Percentiles rank a stretch among this genome's conserved stretches.
Conservation (phyloP, 2,329 filamentous ascomycete species). For the Fusarium annulatum region DNA sequence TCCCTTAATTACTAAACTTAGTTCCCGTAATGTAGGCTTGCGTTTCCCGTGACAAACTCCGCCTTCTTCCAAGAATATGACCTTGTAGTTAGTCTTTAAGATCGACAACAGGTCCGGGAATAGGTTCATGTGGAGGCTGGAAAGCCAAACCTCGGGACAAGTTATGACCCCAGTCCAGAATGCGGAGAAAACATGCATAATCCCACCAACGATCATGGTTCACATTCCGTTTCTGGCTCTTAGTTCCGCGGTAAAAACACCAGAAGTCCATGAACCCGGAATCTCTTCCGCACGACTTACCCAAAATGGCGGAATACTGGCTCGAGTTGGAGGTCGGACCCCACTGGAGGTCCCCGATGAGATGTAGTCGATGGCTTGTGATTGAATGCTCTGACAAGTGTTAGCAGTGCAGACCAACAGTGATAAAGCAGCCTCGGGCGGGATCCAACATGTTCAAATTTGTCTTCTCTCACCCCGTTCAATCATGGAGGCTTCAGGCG, state of each 20-base stretch:
- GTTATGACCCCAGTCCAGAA: neutral
- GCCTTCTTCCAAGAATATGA: neutral
- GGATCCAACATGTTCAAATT: neutral
- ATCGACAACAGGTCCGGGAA: neutral
- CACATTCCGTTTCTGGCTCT: neutral
- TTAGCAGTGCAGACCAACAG: neutral
- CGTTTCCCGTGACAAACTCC: neutral
- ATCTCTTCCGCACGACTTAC: neutral
- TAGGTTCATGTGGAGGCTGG: neutral
- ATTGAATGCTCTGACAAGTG: slow-evolving; percentile 17
- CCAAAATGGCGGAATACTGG: neutral
- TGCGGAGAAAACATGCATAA: neutral
- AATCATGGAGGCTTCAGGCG: slow-evolving; percentile 57
- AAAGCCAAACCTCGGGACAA: neutral
- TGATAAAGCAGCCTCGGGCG: neutral
- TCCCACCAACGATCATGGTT: neutral
- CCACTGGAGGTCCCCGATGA: slow-evolving; percentile 29
- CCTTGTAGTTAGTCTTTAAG: neutral
- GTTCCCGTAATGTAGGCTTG: neutral
- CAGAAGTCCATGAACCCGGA: neutral
- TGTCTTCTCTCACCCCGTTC: neutral
- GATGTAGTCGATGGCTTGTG: slow-evolving; percentile 35
- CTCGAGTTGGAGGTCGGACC: slow-evolving; percentile 9
- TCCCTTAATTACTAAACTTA: neutral
- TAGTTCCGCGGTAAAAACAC: neutral